A percentile compares a stretch with the other conserved stretches of the same genome.
Evolutionary conservation across 345 rosid species (phyloP).

Genomic region (Citrus sp.): DNA sequence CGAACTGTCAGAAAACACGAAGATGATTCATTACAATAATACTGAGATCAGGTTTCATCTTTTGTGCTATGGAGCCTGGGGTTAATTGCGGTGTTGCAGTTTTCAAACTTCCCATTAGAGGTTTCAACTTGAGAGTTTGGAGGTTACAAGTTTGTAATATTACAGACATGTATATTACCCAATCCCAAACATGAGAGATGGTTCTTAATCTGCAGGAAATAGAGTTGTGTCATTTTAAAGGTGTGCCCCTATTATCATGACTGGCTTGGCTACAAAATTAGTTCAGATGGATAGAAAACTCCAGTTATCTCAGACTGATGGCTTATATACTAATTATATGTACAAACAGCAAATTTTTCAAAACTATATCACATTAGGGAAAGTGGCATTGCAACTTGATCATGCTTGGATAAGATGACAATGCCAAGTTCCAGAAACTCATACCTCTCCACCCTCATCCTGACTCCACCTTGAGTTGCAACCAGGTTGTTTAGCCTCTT

Average conservation of each 20-base stretch:
- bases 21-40: too few relatives aligned
- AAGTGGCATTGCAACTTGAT: background rate
- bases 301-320: too few relatives aligned
- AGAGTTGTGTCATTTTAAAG: background rate
- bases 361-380: background rate
- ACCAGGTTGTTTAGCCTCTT: slow-evolving; percentile 83
- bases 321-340: too few relatives aligned
- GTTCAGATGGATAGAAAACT: background rate
- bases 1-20: background rate
- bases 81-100: too few relatives aligned
- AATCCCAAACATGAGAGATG: background rate
- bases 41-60: too few relatives aligned
- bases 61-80: too few relatives aligned
- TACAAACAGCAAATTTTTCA: too few relatives aligned
- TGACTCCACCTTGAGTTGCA: slow-evolving; percentile 98
- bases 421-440: background rate
- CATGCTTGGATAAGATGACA: background rate
- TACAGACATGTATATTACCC: too few relatives aligned
- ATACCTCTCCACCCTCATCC: slow-evolving; percentile 87
- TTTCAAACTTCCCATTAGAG: too few relatives aligned
- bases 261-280: background rate
- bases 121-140: too few relatives aligned
- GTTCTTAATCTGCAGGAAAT: background rate
- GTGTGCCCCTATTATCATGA: background rate
- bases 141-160: too few relatives aligned